Conservation (phyloP, 2,329 filamentous ascomycete genomes). For the Zalaria sp. region DNA sequence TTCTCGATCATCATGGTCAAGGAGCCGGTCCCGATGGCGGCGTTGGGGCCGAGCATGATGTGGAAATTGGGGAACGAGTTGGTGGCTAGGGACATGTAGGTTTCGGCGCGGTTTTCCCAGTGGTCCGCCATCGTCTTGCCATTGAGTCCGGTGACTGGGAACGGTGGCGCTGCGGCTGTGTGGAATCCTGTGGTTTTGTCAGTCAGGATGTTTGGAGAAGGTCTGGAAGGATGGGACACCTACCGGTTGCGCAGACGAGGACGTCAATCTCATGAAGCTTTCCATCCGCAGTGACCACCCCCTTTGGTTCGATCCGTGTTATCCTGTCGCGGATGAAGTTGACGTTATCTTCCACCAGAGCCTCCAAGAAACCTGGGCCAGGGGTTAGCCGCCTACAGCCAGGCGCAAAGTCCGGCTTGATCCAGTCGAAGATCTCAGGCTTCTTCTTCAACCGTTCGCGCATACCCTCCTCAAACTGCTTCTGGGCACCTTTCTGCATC, state of each 20-base stretch:
- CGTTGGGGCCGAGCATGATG: conserved; percentile 28
- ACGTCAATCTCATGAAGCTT: conserved; percentile 24
- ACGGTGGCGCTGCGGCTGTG: conserved; percentile 22
- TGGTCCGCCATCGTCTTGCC: conserved; percentile 17
- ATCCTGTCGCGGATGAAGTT: conserved; percentile 27
- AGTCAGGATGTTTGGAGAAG: background rate
- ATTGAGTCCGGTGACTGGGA: conserved; percentile 19
- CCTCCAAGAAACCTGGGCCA: conserved; percentile 37
- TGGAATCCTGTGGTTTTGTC: conserved; percentile 29
- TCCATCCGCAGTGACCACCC: conserved; percentile 27
- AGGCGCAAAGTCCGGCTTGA: conserved; percentile 28
- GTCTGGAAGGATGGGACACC: too few relatives aligned
- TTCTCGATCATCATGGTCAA: conserved; percentile 28
- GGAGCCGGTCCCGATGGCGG: conserved; percentile 24
- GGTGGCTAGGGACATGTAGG: conserved; percentile 9
- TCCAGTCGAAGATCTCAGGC: conserved; percentile 25
- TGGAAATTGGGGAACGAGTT: conserved; percentile 23
- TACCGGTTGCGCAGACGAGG: conserved; percentile 20
- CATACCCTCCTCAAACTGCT: conserved; percentile 28
- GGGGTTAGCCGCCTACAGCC: conserved; percentile 37
- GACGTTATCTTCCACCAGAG: conserved; percentile 32
- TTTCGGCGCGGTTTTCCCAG: conserved; percentile 19
- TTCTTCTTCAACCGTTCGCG: conserved; percentile 19
- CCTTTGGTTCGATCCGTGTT: conserved; percentile 19
- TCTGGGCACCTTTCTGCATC: conserved; percentile 21